Evolutionary conservation across 1,139 yeast genomes (phyloP), one percentile per base, ranked within the genome.

Genomic region (Wickerhamomyces sp.): DNA sequence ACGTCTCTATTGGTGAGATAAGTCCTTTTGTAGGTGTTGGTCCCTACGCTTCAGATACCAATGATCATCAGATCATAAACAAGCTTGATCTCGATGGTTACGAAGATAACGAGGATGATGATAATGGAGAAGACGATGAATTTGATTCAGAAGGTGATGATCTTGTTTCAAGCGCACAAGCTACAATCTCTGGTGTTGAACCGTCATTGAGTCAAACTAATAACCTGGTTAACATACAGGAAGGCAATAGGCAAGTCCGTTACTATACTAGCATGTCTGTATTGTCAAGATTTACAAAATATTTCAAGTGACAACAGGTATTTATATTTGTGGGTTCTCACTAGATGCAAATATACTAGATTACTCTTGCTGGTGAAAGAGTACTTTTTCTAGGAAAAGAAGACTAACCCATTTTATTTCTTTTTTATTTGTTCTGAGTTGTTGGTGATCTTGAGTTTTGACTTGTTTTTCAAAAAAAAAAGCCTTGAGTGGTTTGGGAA

Each of bases 231-330:
- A 47, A 40, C 27, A 41, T 45, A 27, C 51, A 50, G 39, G 54
- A 51, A 37, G 53, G 47, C 10, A 47, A 48, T 34, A 43, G 55
- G 13, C 53, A 48, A 38, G 45, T 44, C 14, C 43, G 55, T 23
- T 57, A 57, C 33, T 56, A 49, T 40, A 46, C 54, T n/a, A 51
- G 56, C 18, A 55, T 56, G 60, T 55, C 59, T 6, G 31, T 57
- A 14, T 43, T 57, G 27, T 46, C 51, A 18, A 53, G 50, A 37
- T 54, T 57, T 45, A 56, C 57, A 3, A 51, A 48, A 37, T 53
- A 46, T 40, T 56, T 57, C 49, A 56, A 55, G 34, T 57, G 44
- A 44, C 8, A 27, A 14, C 15, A 11, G 36, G 9, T 33, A n/a
- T n/a, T n/a, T n/a, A n/a, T n/a, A n/a, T n/a, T n/a, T n/a, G n/a